A percentile compares a stretch with the other conserved stretches of the same genome.
Conservation (phyloP, 2,329 filamentous ascomycete genomes). For the Fusarium sp. region DNA sequence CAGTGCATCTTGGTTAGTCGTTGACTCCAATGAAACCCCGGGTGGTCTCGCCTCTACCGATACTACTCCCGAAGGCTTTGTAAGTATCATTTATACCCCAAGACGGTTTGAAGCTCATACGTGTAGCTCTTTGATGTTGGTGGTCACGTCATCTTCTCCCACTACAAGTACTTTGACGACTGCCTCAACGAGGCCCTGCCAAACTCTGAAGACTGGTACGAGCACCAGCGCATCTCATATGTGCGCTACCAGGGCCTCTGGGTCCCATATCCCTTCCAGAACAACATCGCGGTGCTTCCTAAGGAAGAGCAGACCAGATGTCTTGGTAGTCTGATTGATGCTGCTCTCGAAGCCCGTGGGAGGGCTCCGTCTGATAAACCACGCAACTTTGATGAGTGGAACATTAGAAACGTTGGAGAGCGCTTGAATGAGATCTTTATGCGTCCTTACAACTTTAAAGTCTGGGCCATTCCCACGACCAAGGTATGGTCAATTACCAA, state of each 20-base stretch:
- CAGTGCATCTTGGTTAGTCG: constrained; percentile 93
- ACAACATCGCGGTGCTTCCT: constrained; percentile 98
- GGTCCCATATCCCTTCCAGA: constrained; percentile 99
- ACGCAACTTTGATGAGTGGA: constrained; percentile 98
- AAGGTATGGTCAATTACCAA: constrained; percentile 70
- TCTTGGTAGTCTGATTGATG: constrained; percentile 95
- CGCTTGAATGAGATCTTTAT: constrained; percentile 97
- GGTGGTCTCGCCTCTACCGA: constrained; percentile 97
- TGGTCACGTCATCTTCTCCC: constrained; percentile 98
- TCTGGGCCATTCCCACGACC: constrained; percentile 97
- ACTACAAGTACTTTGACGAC: constrained; percentile 99
- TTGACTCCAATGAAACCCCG: constrained; percentile 91
- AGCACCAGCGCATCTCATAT: constrained; percentile 98
- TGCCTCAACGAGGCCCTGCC: constrained; percentile 97
- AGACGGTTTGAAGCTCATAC: constrained; percentile 31
- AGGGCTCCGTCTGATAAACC: constrained; percentile 81
- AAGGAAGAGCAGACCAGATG: constrained; percentile 97
- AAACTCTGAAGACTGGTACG: constrained; percentile 94
- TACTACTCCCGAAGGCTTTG: constrained; percentile 94
- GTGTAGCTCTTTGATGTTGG: constrained; percentile 95
- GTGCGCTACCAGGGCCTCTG: constrained; percentile 96
- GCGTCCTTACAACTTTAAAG: constrained; percentile 99
- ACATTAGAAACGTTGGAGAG: constrained; percentile 88
- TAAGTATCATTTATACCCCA: constrained; percentile 65
- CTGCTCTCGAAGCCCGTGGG: constrained; percentile 86